Base-by-base conservation (phyloP, 202 grass and related monocot genomes). In the Elaeis oleifera region DNA sequence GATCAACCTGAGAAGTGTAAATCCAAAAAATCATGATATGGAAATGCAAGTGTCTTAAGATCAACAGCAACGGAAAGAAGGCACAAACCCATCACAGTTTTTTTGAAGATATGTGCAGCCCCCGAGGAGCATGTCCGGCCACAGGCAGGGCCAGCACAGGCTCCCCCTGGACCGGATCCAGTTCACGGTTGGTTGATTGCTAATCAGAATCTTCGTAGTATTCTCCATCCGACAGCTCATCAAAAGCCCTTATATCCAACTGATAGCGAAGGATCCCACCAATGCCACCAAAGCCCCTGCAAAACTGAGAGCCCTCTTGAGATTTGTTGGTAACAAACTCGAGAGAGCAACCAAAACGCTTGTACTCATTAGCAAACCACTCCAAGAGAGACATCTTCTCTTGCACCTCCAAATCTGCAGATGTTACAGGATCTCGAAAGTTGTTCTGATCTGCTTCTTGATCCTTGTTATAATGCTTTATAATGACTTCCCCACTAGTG, bases 301-400 rank as follows among this genome's bases (percentile, higher is more conserved):
- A 86, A 50, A 90, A 90, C 54, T 86, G 79, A 8, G 87, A 90
- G 14, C 87, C 87, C 79, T 90, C 83, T 73, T 94, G 89, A 0
- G 81, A 88, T 68, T 76, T 88, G 64, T 94, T 88, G 0, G 89
- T 94, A 50, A 94, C 81, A 6, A 94, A 87, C 83, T 87, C 88
- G 11, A 91, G 76, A 0, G 68, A 64, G 71, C 86, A 90, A 16
- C 86, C 79, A 58, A 77, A 82, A 7, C 61, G 23, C 29, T 5
- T 44, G 28, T 73, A 84, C 48, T 85, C 73, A 16, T 80, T 78
- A 0, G 76, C 72, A 76, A 80, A 79, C 76, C 81, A 85, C 76
- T 85, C 81, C 13, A 80, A 62, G 1, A 85, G 53, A 18, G 59
- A 50, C 3, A 27, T 75, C 16, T 68, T 80, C 16, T 80, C 61